Percentiles rank a stretch among this genome's conserved stretches.
These are phyloP conservation scores for Trichosporon faecale DNA, from an alignment of 1,284 basidiomycete species.

Conservation along the genomic window DNA sequence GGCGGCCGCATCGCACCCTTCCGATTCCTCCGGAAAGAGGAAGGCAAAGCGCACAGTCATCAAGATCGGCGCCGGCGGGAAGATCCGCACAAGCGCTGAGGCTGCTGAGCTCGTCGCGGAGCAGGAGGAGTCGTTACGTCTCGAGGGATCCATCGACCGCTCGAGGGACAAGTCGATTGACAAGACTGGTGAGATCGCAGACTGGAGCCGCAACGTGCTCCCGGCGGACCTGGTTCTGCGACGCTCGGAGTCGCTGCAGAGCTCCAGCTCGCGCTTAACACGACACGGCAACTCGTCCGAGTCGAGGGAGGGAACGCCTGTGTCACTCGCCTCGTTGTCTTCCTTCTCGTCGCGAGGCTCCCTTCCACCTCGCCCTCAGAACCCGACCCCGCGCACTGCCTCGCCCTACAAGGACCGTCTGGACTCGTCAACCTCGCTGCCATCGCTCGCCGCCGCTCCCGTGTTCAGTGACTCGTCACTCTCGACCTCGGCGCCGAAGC, in stretches of 20 bases:
- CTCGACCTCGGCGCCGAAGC: conserved; percentile 60
- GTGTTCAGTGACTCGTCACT: background rate
- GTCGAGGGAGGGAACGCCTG: background rate
- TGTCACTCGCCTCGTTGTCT: background rate
- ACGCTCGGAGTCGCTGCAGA: background rate
- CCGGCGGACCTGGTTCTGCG: background rate
- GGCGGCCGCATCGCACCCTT: background rate
- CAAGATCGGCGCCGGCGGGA: background rate
- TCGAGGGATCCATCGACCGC: background rate
- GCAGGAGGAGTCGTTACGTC: background rate
- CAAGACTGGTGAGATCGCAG: background rate
- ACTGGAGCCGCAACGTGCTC: background rate
- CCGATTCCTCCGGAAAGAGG: background rate
- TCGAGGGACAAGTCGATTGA: background rate
- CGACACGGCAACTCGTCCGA: background rate
- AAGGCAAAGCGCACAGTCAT: background rate
- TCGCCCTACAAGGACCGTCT: background rate
- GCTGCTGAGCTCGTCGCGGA: background rate
- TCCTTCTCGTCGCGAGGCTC: background rate
- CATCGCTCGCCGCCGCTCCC: background rate
- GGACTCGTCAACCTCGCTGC: background rate
- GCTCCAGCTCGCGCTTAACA: background rate
- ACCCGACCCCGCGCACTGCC: background rate
- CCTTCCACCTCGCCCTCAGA: background rate
- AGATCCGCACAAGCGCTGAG: background rate